These are phyloP conservation scores for Podospora pseudopauciseta DNA, from an alignment of 495 filamentous ascomycete species.

Conservation along the genomic window DNA sequence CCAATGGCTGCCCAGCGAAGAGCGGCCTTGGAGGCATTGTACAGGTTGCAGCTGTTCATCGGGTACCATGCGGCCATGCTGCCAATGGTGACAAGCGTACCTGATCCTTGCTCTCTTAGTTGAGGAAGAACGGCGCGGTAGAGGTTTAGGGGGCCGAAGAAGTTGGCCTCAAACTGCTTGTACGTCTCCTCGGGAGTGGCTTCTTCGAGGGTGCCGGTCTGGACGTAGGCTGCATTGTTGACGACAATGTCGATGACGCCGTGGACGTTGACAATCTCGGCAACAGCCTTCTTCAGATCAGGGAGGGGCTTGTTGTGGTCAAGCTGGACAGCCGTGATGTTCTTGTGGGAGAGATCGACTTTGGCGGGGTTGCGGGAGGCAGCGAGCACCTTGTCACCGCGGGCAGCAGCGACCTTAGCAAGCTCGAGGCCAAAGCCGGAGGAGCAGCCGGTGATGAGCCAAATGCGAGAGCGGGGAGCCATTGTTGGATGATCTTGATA, in stretches of 20 bases:
- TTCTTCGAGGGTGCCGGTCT: constrained; percentile 46
- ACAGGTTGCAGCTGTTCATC: constrained; percentile 38
- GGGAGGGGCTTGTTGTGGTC: constrained; percentile 31
- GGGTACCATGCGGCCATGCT: constrained; percentile 42
- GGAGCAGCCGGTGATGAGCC: constrained; percentile 53
- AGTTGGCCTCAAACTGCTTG: constrained; percentile 42
- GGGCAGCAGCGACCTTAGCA: constrained; percentile 37
- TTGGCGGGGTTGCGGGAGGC: constrained; percentile 29
- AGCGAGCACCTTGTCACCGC: constrained; percentile 47
- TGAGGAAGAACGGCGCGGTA: constrained; percentile 46
- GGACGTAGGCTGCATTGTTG: constrained; percentile 46
- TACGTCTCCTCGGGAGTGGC: constrained; percentile 18
- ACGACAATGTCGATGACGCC: constrained; percentile 47
- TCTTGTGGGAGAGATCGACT: constrained; percentile 7
- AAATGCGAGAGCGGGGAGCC: constrained; percentile 20
- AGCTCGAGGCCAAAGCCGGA: constrained; percentile 49
- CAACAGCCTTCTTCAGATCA: constrained; percentile 32
- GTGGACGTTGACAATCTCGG: constrained; percentile 29
- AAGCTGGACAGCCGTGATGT: constrained; percentile 43
- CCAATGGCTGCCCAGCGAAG: constrained; percentile 35
- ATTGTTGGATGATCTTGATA: constrained; percentile 1
- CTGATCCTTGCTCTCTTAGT: constrained; percentile 41
- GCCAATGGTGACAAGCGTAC: constrained; percentile 50
- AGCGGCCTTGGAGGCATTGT: constrained; percentile 53
- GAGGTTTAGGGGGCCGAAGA: constrained; percentile 43